Evolutionary conservation across 106 monocot genomes (phyloP).

Genomic region (Iris macrosiphon): DNA sequence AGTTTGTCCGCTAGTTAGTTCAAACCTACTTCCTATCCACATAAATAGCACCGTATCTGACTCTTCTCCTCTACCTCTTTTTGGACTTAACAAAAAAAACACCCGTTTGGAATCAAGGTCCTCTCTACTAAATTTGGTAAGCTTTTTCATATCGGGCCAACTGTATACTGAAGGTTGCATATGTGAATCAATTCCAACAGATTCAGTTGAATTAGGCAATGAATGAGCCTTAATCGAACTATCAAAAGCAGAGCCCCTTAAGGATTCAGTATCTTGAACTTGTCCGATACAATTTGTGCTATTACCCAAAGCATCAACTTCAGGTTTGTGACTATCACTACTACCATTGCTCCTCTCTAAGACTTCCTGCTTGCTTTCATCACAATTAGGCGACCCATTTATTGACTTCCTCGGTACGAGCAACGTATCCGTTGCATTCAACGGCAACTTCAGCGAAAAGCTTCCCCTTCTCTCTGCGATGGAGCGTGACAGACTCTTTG

Average conservation of each 20-base stretch:
- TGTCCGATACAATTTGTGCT: not conserved
- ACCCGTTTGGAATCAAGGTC: slow-evolving; percentile 55
- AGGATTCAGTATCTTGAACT: not conserved
- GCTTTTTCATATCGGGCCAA: slow-evolving; percentile 50
- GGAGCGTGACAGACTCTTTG: slow-evolving; percentile 35
- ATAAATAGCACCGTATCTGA: slow-evolving; percentile 33
- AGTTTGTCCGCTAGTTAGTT: slow-evolving; percentile 10
- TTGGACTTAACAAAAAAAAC: slow-evolving; percentile 37
- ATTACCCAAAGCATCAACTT: slow-evolving; percentile 5
- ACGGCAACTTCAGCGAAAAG: slow-evolving; percentile 40
- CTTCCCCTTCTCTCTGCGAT: slow-evolving; percentile 38
- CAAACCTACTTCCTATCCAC: slow-evolving; percentile 51
- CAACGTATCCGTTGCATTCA: slow-evolving; percentile 27
- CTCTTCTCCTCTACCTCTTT: slow-evolving; percentile 7
- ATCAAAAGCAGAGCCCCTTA: slow-evolving; percentile 3
- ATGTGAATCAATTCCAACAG: slow-evolving; percentile 4
- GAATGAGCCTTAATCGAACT: slow-evolving; percentile 7
- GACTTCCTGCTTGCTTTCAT: slow-evolving; percentile 10
- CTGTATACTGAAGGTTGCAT: slow-evolving; percentile 22
- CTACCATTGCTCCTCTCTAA: slow-evolving; percentile 10
- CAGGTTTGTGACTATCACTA: not conserved
- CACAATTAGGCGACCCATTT: slow-evolving; percentile 13
- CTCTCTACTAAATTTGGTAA: slow-evolving; percentile 22
- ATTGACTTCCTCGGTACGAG: slow-evolving; percentile 9
- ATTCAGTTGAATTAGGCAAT: slow-evolving; percentile 2